Evolutionary conservation across 257 asterid species (phyloP), one percentile per base, ranked within the genome.

Genomic region (Jaltomata sinuosa): DNA sequence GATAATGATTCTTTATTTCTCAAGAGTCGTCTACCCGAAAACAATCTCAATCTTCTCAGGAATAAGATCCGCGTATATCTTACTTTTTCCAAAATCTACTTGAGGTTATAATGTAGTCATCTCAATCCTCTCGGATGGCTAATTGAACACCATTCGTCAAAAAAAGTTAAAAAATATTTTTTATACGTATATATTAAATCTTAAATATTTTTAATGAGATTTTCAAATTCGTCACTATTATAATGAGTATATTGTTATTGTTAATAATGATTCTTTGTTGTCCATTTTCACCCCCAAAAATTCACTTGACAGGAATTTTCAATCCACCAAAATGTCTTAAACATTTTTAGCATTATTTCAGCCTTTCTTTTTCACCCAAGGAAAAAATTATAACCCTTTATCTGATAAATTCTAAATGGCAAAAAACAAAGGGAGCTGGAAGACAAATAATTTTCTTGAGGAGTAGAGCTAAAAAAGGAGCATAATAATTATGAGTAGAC

Each of bases 401-500:
- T 79, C 31, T 53, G 64, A 79, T 32, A 55, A 52, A 53, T 31
- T 79, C 8, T 38, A 18, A 31, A 55, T 2, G 29, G 45, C 34
- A 36, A 59, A 22, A 40, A 12, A 50, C 12, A 32, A 82, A 34
- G 38, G 54, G 25, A 14, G 65, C 11, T 36, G 57, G 54, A 65
- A 6, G 16, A 80, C 47, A 18, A 83, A 54, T 21, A 69, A 68
- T 57, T 18, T 34, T 8, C 49, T 72, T 22, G 32, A 52, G 11
- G 83, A 82, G 16, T 59, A 83, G 83, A 52, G 53, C 22, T 38
- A 54, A 80, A 18, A 54, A 22, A 65, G 69, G 52, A 49, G 83
- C 84, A 84, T 84, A 69, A 65, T 86, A 76, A 86, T 86, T 64
- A 40, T 84, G 76, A 61, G 57, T 86, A 87, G 85, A 78, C 87